phyloP scores from a whole-genome alignment of 352 stramenopile genomes.

The Blastocystis hominis region DNA sequence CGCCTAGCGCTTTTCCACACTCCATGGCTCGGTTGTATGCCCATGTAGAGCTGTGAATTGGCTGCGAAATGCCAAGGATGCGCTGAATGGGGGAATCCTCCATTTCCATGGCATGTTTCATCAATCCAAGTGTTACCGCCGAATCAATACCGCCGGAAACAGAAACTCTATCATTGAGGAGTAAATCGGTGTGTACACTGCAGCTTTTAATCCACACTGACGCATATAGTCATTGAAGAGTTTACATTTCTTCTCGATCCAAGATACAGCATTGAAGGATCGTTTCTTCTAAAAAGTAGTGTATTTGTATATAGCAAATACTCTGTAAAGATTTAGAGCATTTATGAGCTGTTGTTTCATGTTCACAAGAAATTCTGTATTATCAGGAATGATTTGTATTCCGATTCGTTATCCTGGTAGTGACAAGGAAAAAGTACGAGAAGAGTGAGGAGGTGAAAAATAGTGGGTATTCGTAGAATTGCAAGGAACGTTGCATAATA shows the following conservation, averaged over 20 bases:
- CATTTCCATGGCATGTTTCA: slow-evolving; percentile 43
- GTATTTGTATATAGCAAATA: neutral
- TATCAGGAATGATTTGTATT: slow-evolving; percentile 41
- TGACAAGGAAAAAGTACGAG: neutral
- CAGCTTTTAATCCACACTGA: slow-evolving; percentile 8
- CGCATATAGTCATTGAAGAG: slow-evolving; percentile 55
- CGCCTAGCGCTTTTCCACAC: slow-evolving; percentile 30
- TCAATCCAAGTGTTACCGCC: slow-evolving; percentile 24
- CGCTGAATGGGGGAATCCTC: neutral
- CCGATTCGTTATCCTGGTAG: neutral
- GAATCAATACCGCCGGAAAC: slow-evolving; percentile 40
- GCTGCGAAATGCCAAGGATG: slow-evolving; percentile 48
- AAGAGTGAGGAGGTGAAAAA: neutral
- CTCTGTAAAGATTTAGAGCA: neutral
- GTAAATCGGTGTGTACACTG: neutral
- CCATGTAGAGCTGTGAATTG: slow-evolving; percentile 40
- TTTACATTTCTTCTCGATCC: slow-evolving; percentile 22
- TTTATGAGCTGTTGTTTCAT: neutral
- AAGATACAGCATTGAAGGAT: neutral
- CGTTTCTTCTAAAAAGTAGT: neutral
- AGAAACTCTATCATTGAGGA: slow-evolving; percentile 32
- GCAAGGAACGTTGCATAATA: neutral
- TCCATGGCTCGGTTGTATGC: slow-evolving; percentile 19
- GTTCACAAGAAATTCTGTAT: too few species aligned
- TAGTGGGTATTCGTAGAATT: slow-evolving; percentile 29